Conservation (phyloP, 1,284 basidiomycete genomes). For the Naganishia liquefaciens region DNA sequence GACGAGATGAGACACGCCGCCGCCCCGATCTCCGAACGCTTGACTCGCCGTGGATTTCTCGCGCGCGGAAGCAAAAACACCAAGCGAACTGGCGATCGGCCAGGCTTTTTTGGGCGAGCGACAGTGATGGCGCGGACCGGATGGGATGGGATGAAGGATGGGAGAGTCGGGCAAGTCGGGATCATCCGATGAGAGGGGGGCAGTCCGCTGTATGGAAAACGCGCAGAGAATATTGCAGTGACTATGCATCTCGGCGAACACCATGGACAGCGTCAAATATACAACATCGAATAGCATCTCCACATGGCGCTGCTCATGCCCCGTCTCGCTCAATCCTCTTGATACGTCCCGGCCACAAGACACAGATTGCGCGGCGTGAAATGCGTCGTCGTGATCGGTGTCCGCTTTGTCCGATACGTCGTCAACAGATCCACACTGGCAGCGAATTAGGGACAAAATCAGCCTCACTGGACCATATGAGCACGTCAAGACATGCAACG, state of each 20-base stretch:
- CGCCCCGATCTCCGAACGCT: conserved; percentile 7
- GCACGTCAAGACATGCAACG: conserved; percentile 13
- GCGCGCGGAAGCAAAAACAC: background rate
- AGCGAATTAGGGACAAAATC: conserved; percentile 8
- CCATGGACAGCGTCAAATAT: too few species aligned
- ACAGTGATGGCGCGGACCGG: too few species aligned
- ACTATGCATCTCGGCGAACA: too few species aligned
- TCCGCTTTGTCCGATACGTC: conserved; percentile 93
- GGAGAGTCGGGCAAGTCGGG: too few species aligned
- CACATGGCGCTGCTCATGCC: too few species aligned
- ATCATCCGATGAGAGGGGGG: too few species aligned
- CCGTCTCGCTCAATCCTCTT: conserved; percentile 26
- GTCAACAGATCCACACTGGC: conserved; percentile 79
- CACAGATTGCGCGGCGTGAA: conserved; percentile 94
- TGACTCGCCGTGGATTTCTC: conserved; percentile 6
- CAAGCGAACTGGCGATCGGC: background rate
- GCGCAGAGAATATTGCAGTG: too few species aligned
- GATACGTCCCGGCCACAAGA: conserved; percentile 71
- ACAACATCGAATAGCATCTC: too few species aligned
- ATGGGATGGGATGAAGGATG: too few species aligned
- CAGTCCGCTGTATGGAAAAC: too few species aligned
- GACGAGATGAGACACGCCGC: background rate
- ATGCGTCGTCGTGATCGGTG: conserved; percentile 86
- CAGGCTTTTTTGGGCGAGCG: too few species aligned
- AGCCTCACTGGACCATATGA: conserved; percentile 6